Conservation (phyloP, 1,284 basidiomycete genomes). For the Melanopsichium pennsylvanicum region DNA sequence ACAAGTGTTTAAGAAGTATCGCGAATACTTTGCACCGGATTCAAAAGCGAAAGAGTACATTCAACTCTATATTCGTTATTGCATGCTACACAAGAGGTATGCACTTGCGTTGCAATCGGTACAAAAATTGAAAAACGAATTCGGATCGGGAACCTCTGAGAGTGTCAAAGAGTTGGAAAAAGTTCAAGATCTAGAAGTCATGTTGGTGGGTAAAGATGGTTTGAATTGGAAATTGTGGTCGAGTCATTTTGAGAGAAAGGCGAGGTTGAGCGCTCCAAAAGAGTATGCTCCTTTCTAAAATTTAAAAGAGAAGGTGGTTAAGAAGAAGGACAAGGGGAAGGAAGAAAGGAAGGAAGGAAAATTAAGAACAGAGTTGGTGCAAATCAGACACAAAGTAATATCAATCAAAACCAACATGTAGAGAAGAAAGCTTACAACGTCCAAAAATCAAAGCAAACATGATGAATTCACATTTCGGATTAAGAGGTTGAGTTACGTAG, state of each 20-base stretch:
- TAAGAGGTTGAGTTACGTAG: too few species aligned
- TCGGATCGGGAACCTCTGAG: constrained; percentile 47
- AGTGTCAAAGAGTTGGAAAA: constrained; percentile 52
- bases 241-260: constrained; percentile 23
- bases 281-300: constrained; percentile 39
- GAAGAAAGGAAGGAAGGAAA: too few species aligned
- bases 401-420: too few species aligned
- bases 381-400: too few species aligned
- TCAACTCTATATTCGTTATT: constrained; percentile 56
- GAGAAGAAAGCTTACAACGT: too few species aligned
- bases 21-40: constrained; percentile 47
- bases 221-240: constrained; percentile 52
- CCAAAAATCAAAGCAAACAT: too few species aligned
- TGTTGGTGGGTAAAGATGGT: constrained; percentile 31
- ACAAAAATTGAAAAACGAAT: constrained; percentile 60
- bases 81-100: constrained; percentile 47
- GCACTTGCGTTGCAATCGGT: constrained; percentile 55
- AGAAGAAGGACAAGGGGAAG: too few species aligned
- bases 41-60: constrained; percentile 49
- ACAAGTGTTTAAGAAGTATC: constrained; percentile 42
- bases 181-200: constrained; percentile 43
- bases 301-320: too few species aligned
- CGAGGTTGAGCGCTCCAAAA: constrained; percentile 13
- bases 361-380: too few species aligned
- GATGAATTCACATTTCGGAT: too few species aligned